phyloP scores from a whole-genome alignment of 148 eudicot genomes.

The Fagopyrum homotropicum region DNA sequence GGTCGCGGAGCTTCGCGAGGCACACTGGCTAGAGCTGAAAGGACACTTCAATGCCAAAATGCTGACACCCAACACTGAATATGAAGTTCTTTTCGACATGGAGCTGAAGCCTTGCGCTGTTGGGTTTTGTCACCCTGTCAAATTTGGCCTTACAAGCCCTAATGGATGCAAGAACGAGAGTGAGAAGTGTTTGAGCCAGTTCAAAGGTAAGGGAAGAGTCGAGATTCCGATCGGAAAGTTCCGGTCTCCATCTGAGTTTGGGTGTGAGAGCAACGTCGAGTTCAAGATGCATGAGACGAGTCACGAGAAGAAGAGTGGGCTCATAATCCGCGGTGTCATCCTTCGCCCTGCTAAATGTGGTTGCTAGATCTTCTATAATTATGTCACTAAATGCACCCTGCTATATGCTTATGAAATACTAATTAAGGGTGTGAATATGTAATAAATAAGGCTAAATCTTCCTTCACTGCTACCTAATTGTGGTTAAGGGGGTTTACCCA shows the following conservation, averaged over 20 bases:
- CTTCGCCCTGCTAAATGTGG: constrained; percentile 8
- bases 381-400: not conserved
- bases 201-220: not conserved
- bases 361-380: not conserved
- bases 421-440: not conserved
- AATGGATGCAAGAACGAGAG: constrained; percentile 7
- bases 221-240: not conserved
- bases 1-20: constrained; percentile 3
- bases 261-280: not conserved
- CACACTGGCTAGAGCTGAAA: not conserved
- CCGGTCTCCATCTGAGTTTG: not conserved
- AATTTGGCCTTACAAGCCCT: not conserved
- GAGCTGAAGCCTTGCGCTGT: not conserved
- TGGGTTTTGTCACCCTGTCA: constrained; percentile 10
- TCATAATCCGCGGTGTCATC: constrained; percentile 1
- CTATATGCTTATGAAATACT: not conserved
- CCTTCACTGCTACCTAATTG: not conserved
- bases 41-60: constrained; percentile 3
- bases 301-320: not conserved
- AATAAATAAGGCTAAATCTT: not conserved
- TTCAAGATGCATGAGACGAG: not conserved
- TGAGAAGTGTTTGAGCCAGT: constrained; percentile 5
- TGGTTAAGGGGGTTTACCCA: not conserved
- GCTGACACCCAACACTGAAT: constrained; percentile 5
- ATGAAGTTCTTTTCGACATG: constrained; percentile 10